Conservation (phyloP, 2,329 filamentous ascomycete genomes). For the Cephalotrichum gorgonifer region DNA sequence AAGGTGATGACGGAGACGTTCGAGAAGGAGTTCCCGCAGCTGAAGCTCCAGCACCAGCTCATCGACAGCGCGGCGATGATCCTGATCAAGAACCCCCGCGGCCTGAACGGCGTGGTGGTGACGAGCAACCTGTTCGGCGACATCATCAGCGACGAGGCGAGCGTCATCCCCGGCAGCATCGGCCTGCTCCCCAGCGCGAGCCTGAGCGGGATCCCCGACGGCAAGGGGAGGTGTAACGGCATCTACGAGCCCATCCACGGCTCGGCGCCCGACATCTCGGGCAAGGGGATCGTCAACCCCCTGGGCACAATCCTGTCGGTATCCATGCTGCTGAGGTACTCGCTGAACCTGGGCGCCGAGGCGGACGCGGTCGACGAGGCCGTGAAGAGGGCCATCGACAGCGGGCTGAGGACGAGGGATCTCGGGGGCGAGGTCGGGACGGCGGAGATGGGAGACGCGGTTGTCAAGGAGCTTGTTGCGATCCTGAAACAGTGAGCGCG, state of each 20-base stretch:
- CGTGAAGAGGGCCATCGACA: conserved; percentile 70
- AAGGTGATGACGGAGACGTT: conserved; percentile 79
- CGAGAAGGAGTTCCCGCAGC: conserved; percentile 76
- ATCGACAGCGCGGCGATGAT: conserved; percentile 97
- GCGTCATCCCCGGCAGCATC: conserved; percentile 83
- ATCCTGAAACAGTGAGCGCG: conserved; percentile 38
- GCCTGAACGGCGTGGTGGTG: conserved; percentile 82
- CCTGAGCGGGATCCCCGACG: conserved; percentile 76
- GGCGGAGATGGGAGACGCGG: conserved; percentile 64
- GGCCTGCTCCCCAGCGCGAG: conserved; percentile 83
- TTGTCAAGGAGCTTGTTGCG: conserved; percentile 60
- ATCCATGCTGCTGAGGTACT: conserved; percentile 95
- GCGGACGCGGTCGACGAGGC: conserved; percentile 72
- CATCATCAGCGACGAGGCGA: conserved; percentile 92
- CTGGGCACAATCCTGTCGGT: conserved; percentile 85
- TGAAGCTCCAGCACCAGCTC: conserved; percentile 77
- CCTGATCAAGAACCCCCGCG: conserved; percentile 86
- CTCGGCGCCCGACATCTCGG: conserved; percentile 84
- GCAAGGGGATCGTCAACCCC: conserved; percentile 75
- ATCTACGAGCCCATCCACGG: conserved; percentile 98
- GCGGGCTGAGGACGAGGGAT: conserved; percentile 69
- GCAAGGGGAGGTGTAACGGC: conserved; percentile 75
- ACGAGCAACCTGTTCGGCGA: conserved; percentile 94
- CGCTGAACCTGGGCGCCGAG: conserved; percentile 67
- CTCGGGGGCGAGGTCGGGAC: conserved; percentile 72